These are phyloP conservation scores for Saccharomycopsis hybrid DNA, from an alignment of 1,139 yeast species.

Conservation along the genomic window DNA sequence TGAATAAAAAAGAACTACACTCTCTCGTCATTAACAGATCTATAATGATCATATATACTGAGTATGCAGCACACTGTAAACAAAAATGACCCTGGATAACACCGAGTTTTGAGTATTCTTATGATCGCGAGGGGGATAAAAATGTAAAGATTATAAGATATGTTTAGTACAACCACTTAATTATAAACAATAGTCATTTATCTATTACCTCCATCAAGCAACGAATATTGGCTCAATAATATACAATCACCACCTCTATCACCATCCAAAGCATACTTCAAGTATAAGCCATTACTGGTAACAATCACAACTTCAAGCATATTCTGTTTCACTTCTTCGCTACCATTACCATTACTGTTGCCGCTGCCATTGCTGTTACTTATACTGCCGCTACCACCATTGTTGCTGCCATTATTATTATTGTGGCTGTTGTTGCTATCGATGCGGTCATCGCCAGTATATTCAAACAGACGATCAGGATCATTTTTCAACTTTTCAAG, in stretches of 20 bases:
- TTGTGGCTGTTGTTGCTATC: neutral
- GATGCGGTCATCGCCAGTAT: neutral
- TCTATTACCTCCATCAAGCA: constrained; percentile 19
- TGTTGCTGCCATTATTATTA: constrained; percentile 11
- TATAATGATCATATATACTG: no score
- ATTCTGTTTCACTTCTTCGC: constrained; percentile 24
- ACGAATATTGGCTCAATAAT: constrained; percentile 60
- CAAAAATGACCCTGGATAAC: no score
- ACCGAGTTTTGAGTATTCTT: no score
- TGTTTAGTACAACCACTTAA: no score
- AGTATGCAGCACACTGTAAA: no score
- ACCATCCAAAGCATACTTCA: constrained; percentile 80
- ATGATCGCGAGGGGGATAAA: no score
- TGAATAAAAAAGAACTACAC: no score
- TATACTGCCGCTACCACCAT: no score
- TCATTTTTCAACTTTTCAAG: constrained; percentile 13
- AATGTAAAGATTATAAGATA: neutral
- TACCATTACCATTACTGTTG: constrained; percentile 28
- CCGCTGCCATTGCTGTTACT: constrained; percentile 28
- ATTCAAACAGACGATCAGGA: no score
- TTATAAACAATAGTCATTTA: no score
- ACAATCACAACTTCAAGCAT: constrained; percentile 69
- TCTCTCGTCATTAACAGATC: no score
- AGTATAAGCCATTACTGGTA: constrained; percentile 81
- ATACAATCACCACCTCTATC: constrained; percentile 94